Base-by-base conservation (phyloP, 805 yeast genomes). In the Kodamaea sagamina region DNA sequence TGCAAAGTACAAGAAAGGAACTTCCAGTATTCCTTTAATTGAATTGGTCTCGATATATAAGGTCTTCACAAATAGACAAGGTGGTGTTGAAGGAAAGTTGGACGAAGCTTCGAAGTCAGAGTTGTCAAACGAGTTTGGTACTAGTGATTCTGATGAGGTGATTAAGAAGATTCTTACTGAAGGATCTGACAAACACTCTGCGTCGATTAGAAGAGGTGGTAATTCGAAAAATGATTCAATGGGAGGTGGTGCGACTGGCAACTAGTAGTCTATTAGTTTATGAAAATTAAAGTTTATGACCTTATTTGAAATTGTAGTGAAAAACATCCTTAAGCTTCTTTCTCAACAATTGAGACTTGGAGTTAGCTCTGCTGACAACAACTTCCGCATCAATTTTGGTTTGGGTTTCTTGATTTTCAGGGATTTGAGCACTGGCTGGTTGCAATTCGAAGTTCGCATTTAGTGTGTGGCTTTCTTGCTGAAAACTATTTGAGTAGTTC, bases 11-110 rank as follows among this genome's bases (percentile, higher is more conserved):
- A 62, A 61, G 39, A 68, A 70, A 18, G 79, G 78, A 28, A 81
- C 81, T 46, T 53, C 74, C 25, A 64, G 80, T 10, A 62, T 79
- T 15, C 83, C 92, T 16, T 66, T 84, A 44, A 67, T 79, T 9
- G 81, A 78, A 31, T 75, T 84, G 4, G 81, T 86, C 1, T 82
- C 83, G 0, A 70, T 75, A 6, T 86, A 77, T 68, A 77, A 83
- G 54, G 73, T 88, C n/a, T 89, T 74, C 58, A 71, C 77, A 16
- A 77, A 79, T 43, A 74, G 74, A 47, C 71, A 69, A 17, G 84
- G 86, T 36, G 96, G 95, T 24, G 67, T 80, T 3, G 86, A 79
- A 53, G 96, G 96, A 44, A 72, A 75, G 6, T 59, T 85, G 18
- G 86, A 83, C 40, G 82, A 78, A 54, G 95, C 92, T 2, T 83